Percentiles rank a stretch among this genome's conserved stretches.
Conservation (phyloP, 2,329 filamentous ascomycete genomes). For the Zalaria obscura region DNA sequence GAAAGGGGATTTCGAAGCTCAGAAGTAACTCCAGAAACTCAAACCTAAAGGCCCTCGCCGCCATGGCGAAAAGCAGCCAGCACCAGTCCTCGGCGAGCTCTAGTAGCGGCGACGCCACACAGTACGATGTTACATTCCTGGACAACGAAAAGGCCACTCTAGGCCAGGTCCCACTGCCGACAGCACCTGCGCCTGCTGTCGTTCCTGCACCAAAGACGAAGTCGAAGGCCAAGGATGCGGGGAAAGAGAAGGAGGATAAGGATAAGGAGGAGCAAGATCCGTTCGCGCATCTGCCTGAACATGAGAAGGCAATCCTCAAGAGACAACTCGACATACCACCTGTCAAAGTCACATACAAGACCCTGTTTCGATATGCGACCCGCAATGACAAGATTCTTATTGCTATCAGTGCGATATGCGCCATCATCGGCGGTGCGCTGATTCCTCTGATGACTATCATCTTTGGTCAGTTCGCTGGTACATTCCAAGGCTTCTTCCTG, state of each 20-base stretch:
- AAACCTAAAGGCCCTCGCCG: too few relatives aligned
- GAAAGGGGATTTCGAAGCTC: too few relatives aligned
- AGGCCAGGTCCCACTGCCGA: constrained; percentile 14
- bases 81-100: too few relatives aligned
- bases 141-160: constrained; percentile 16
- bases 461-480: constrained; percentile 61
- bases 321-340: constrained; percentile 27
- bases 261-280: constrained; percentile 14
- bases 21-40: too few relatives aligned
- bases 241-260: constrained; percentile 1
- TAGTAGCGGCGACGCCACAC: too few relatives aligned
- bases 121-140: too few relatives aligned
- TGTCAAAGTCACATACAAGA: constrained; percentile 25
- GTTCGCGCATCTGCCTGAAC: constrained; percentile 22
- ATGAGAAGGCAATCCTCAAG: constrained; percentile 20
- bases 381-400: constrained; percentile 26
- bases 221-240: constrained; percentile 6
- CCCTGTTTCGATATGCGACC: constrained; percentile 31
- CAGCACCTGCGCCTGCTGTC: constrained; percentile 13
- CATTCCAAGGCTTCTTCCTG: constrained; percentile 52
- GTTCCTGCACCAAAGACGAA: constrained; percentile 13
- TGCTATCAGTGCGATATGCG: constrained; percentile 20
- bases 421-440: constrained; percentile 19
- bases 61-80: too few relatives aligned
- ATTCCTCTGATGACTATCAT: constrained; percentile 35